These are phyloP conservation scores for Yamadazyma epiphylla DNA, from an alignment of 1,139 yeast species.

Conservation along the genomic window DNA sequence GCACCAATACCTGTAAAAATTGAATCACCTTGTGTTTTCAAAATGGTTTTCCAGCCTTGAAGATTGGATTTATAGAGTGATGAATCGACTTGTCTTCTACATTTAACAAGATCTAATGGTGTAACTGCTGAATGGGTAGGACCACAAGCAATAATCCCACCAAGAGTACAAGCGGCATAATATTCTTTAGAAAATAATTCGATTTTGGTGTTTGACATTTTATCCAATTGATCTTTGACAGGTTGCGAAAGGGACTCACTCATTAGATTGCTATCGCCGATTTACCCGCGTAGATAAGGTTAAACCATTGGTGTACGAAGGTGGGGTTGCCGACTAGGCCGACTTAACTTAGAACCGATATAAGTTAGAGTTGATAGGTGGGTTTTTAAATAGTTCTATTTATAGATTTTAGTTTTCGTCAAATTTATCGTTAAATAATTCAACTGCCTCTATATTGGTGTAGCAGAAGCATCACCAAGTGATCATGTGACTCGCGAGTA, in stretches of 20 bases:
- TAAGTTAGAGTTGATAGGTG: too few relatives aligned
- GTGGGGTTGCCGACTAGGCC: too few relatives aligned
- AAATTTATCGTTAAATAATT: too few relatives aligned
- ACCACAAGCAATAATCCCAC: slow-evolving; percentile 92
- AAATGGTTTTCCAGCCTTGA: slow-evolving; percentile 74
- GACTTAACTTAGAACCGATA: too few relatives aligned
- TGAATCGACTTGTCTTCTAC: slow-evolving; percentile 85
- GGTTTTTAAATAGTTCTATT: too few relatives aligned
- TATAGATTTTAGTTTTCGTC: too few relatives aligned
- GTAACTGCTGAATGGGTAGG: slow-evolving; percentile 93
- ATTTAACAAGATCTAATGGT: slow-evolving; percentile 88
- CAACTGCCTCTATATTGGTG: too few relatives aligned
- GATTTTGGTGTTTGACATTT: too few relatives aligned
- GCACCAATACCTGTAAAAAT: slow-evolving; percentile 87
- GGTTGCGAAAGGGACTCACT: slow-evolving; percentile 33
- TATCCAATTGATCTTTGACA: slow-evolving; percentile 22
- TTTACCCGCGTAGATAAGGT: too few relatives aligned
- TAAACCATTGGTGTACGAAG: too few relatives aligned
- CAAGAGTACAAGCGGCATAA: slow-evolving; percentile 79
- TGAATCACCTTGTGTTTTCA: slow-evolving; percentile 72
- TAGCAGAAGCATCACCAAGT: slow-evolving; percentile 2
- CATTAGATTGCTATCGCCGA: slow-evolving; percentile 8
- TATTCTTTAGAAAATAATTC: slow-evolving; percentile 65
- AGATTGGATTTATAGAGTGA: slow-evolving; percentile 66
- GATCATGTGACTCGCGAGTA: too few relatives aligned